Percentiles rank a stretch among this genome's conserved stretches.
Evolutionary conservation across 2,329 filamentous ascomycete genomes (phyloP).

Genomic region (Zasmidium citrigriseum): DNA sequence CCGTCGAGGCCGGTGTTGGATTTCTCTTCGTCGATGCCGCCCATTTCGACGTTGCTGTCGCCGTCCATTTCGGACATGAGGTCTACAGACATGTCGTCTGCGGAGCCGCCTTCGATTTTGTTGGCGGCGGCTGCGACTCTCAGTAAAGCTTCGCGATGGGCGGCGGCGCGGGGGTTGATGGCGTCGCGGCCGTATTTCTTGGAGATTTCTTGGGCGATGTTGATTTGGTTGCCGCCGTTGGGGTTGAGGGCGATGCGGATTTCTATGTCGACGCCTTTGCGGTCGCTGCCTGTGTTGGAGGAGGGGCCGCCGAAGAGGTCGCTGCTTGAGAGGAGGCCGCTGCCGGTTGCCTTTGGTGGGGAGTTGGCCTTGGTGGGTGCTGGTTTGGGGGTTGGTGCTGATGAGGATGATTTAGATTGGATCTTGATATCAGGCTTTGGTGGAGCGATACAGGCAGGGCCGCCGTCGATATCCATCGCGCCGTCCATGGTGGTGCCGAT

Average conservation of each 20-base stretch:
- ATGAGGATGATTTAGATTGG: slow-evolving; percentile 31
- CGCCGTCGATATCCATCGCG: slow-evolving; percentile 36
- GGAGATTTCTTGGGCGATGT: slow-evolving; percentile 91
- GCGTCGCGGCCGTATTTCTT: slow-evolving; percentile 94
- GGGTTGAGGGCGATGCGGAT: slow-evolving; percentile 80
- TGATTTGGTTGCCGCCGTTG: slow-evolving; percentile 86
- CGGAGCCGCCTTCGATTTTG: slow-evolving; percentile 73
- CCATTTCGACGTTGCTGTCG: slow-evolving; percentile 88
- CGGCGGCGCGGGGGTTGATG: slow-evolving; percentile 85
- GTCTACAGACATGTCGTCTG: slow-evolving; percentile 83
- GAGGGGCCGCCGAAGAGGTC: slow-evolving; percentile 59
- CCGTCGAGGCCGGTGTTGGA: slow-evolving; percentile 63
- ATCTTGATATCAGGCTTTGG: slow-evolving; percentile 20
- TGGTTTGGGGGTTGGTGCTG: slow-evolving; percentile 34
- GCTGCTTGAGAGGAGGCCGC: slow-evolving; percentile 64
- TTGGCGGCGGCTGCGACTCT: slow-evolving; percentile 88
- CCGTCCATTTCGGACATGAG: slow-evolving; percentile 63
- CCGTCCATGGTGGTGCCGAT: slow-evolving; percentile 25
- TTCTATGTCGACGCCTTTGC: slow-evolving; percentile 73
- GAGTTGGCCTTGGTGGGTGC: slow-evolving; percentile 41
- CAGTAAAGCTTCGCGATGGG: slow-evolving; percentile 81
- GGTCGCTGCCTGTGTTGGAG: slow-evolving; percentile 42
- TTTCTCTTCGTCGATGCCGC: slow-evolving; percentile 62
- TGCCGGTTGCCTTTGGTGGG: slow-evolving; percentile 53
- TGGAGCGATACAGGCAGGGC: slow-evolving; percentile 15